Percentiles rank a stretch among this genome's conserved stretches.
phyloP scores from a whole-genome alignment of 495 filamentous ascomycete species.

The Penicillium dipodomyicola region DNA sequence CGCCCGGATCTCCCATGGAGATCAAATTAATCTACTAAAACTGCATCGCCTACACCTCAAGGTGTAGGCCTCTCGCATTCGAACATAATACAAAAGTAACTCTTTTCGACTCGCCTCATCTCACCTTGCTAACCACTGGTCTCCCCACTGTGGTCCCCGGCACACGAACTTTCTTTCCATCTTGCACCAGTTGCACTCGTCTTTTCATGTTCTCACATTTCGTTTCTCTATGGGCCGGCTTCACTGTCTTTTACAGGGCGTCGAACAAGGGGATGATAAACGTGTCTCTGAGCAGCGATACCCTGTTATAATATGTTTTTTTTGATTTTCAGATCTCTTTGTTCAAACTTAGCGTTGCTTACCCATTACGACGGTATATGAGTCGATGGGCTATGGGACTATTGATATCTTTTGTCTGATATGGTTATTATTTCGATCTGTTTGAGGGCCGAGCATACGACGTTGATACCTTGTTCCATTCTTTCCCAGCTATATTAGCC shows the following conservation, averaged over 20 bases:
- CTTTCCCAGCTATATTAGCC: constrained; percentile 10
- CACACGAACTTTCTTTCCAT: background rate
- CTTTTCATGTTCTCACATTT: constrained; percentile 18
- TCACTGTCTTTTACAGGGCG: constrained; percentile 27
- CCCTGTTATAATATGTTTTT: constrained; percentile 35
- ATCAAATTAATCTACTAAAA: constrained; percentile 42
- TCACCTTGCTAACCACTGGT: background rate
- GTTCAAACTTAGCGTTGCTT: constrained; percentile 28
- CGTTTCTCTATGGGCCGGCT: constrained; percentile 23
- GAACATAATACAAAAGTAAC: background rate
- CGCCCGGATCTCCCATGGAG: constrained; percentile 30
- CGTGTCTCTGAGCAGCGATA: constrained; percentile 51
- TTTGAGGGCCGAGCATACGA: constrained; percentile 41
- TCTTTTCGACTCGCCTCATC: background rate
- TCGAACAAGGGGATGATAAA: constrained; percentile 49
- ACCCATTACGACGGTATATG: constrained; percentile 26
- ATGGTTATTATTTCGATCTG: constrained; percentile 14
- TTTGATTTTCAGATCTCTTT: constrained; percentile 16
- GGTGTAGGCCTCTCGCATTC: background rate
- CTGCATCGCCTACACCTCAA: background rate
- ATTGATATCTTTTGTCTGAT: constrained; percentile 20
- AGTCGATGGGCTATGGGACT: constrained; percentile 20
- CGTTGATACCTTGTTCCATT: constrained; percentile 39
- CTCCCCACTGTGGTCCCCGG: background rate
- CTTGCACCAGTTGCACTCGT: constrained; percentile 11